Evolutionary conservation across 176 grass and related monocot genomes (phyloP), one percentile per base, ranked within the genome.

Genomic region (Coix lacrymajobi): DNA sequence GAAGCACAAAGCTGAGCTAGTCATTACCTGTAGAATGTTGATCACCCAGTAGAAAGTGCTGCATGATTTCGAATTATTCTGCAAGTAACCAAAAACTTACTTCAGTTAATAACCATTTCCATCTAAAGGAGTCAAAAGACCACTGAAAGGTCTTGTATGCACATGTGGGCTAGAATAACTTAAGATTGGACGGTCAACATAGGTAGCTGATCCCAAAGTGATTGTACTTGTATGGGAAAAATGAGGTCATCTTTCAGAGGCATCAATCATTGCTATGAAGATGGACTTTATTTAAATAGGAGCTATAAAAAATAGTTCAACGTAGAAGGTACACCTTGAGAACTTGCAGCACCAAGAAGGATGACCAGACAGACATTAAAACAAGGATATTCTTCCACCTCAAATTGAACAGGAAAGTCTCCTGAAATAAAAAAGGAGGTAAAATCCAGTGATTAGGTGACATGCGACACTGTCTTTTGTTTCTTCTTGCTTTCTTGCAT

Each of bases 331-430:
- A 43, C 25, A 94, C 97, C 97, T 96, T 99, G 24, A 99, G 28
- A 26, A 99, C 49, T 89, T 99, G 97, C 37, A 99, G 89, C 76
- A 80, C 78, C 73, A 99, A 75, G 80, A 94, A 99, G 66, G 43
- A 79, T 26, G 78, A 94, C 97, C 97, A 99, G 45, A 90, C 78
- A 20, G 88, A 15, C 85, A 96, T 66, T 22, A 99, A 80, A 20
- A 96, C 61, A 32, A 92, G 70, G 29, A 96, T 90, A 79, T 92
- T 85, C 88, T 94, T 96, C 91, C 91, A 94, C 25, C 89, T 99
- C 88, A 92, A 49, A 57, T 99, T 99, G 91, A 92, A 96, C 41
- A 78, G 20, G 32, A 99, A 63, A 44, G 83, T 90, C 20, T 99
- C 93, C 97, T 99, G 80, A 19, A 71, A 87, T 48, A 11, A 70